Conservation (phyloP, 2,329 filamentous ascomycete genomes). For the Diplodia mutila region DNA sequence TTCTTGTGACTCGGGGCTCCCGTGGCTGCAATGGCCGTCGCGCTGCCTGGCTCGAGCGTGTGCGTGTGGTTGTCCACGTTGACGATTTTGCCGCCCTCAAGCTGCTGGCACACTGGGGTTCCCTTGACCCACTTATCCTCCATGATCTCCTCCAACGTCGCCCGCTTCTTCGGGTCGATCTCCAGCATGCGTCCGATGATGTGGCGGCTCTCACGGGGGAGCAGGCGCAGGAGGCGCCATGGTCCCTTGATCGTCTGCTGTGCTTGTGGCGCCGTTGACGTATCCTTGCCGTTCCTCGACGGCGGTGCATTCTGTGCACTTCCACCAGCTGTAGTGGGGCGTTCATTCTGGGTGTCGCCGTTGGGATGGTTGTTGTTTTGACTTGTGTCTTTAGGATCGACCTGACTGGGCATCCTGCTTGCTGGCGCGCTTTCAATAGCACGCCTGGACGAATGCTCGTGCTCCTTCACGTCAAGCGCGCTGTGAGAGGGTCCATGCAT, state of each 20-base stretch:
- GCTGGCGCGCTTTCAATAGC: constrained; percentile 45
- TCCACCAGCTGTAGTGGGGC: constrained; percentile 25
- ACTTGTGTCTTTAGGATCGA: constrained; percentile 28
- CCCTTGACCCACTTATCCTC: constrained; percentile 88
- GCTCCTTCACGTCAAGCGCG: constrained; percentile 34
- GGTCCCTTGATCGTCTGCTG: constrained; percentile 79
- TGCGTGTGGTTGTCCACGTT: constrained; percentile 80
- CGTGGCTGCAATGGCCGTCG: constrained; percentile 39
- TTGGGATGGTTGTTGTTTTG: constrained; percentile 36
- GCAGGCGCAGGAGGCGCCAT: constrained; percentile 82
- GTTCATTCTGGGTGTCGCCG: constrained; percentile 28
- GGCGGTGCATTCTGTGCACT: neutral
- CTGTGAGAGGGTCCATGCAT: constrained; percentile 42
- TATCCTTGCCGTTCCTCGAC: constrained; percentile 29
- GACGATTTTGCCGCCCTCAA: constrained; percentile 73
- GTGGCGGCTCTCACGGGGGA: constrained; percentile 86
- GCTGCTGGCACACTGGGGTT: constrained; percentile 79
- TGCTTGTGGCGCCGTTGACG: constrained; percentile 60
- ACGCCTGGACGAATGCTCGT: constrained; percentile 22
- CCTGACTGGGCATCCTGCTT: constrained; percentile 42
- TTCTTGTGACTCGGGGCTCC: constrained; percentile 30
- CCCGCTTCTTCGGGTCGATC: constrained; percentile 79
- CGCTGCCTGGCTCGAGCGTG: constrained; percentile 71
- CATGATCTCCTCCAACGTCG: constrained; percentile 82
- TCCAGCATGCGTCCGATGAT: constrained; percentile 94